Conservation (phyloP, 2,329 filamentous ascomycete species). For the Sclerotinia trifoliorum region DNA sequence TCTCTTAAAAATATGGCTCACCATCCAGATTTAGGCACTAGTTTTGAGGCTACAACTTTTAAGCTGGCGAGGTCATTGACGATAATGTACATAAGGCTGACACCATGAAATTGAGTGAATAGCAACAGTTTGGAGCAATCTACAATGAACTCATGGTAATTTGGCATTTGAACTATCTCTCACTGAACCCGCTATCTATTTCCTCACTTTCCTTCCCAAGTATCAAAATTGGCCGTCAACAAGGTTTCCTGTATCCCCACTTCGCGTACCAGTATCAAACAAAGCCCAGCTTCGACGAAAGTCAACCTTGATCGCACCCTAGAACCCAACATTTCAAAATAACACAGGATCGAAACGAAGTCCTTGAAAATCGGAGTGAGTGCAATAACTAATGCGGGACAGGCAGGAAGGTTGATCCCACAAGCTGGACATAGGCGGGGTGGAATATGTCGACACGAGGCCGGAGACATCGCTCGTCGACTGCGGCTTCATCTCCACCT, state of each 20-base stretch:
- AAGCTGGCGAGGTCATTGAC: conserved; percentile 15
- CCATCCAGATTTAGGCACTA: conserved; percentile 2
- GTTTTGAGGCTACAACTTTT: conserved; percentile 19
- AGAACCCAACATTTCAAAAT: background rate
- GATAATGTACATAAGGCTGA: conserved; percentile 22
- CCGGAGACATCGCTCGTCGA: conserved; percentile 63
- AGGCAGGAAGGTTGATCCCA: conserved; percentile 26
- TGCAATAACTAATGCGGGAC: conserved; percentile 33
- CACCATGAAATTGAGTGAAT: conserved; percentile 18
- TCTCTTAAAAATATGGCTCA: conserved; percentile 14
- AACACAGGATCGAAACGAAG: conserved; percentile 28
- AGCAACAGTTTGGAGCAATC: background rate
- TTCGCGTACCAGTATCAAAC: conserved; percentile 23
- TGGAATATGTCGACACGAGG: conserved; percentile 51
- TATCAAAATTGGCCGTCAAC: background rate
- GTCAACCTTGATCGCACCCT: conserved; percentile 12
- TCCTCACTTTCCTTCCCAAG: background rate
- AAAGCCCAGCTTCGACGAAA: conserved; percentile 30
- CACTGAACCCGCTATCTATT: background rate
- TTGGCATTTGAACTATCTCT: background rate
- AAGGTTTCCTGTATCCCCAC: conserved; percentile 22
- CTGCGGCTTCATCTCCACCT: conserved; percentile 56
- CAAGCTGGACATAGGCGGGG: conserved; percentile 35
- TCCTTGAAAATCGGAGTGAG: conserved; percentile 2
- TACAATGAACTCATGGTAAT: conserved; percentile 13